phyloP scores from a whole-genome alignment of 495 filamentous ascomycete genomes.

The Aspergillus sclerotiicarbonarius region DNA sequence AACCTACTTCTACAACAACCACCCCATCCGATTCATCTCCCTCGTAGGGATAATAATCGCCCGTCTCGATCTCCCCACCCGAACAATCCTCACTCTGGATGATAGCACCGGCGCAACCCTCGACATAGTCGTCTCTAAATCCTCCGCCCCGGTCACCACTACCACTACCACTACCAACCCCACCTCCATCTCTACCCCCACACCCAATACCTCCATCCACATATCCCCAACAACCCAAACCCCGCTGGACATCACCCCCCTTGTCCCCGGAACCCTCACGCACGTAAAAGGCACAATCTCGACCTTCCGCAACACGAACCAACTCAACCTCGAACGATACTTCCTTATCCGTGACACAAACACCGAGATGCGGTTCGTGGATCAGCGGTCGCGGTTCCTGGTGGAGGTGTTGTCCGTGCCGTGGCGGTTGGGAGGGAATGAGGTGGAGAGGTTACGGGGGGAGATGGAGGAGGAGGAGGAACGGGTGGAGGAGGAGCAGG shows the following conservation, averaged over 20 bases:
- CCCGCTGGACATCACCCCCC: constrained; percentile 37
- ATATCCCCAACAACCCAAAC: constrained; percentile 28
- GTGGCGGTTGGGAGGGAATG: constrained; percentile 59
- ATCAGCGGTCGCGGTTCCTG: constrained; percentile 61
- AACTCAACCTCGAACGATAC: constrained; percentile 70
- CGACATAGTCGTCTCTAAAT: constrained; percentile 49
- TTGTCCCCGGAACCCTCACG: constrained; percentile 67
- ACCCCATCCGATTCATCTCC: constrained; percentile 84
- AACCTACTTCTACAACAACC: constrained; percentile 78
- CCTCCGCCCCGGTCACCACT: background rate
- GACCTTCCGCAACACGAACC: constrained; percentile 58
- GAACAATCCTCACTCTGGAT: constrained; percentile 69
- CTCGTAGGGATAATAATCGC: constrained; percentile 75
- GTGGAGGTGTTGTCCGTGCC: constrained; percentile 62
- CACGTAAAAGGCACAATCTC: constrained; percentile 75
- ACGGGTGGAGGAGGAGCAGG: constrained; percentile 39
- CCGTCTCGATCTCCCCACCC: constrained; percentile 60
- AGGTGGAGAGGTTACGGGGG: constrained; percentile 52
- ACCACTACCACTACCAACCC: constrained; percentile 19
- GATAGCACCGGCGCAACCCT: constrained; percentile 81
- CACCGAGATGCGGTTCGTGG: constrained; percentile 76
- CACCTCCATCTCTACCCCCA: constrained; percentile 14
- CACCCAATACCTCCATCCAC: constrained; percentile 14
- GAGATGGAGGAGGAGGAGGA: constrained; percentile 47
- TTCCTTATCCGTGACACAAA: constrained; percentile 59